Evolutionary conservation across 148 eudicot species (phyloP).

Genomic region (Silene latifolia): DNA sequence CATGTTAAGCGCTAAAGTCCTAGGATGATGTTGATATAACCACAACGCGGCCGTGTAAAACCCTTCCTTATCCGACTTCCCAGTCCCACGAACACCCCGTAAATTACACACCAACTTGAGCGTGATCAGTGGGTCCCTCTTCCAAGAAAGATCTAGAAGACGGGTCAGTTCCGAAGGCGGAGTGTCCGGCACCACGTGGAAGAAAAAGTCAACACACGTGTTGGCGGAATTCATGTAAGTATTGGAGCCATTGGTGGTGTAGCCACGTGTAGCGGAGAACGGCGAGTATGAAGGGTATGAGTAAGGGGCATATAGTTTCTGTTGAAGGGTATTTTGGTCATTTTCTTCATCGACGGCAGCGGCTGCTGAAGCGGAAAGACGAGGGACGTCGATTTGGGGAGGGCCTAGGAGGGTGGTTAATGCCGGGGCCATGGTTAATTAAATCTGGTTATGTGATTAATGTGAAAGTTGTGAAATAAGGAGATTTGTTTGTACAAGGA

Average conservation of each 20-base stretch:
- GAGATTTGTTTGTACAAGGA: too few species aligned
- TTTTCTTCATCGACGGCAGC: neutral
- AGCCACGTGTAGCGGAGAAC: neutral
- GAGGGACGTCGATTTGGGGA: conserved; percentile 5
- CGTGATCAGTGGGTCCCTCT: conserved; percentile 7
- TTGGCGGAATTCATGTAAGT: conserved; percentile 6
- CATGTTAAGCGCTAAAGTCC: conserved; percentile 8
- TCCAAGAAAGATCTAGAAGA: neutral
- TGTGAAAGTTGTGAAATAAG: neutral
- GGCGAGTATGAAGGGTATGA: neutral
- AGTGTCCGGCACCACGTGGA: conserved; percentile 6
- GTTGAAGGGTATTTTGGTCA: neutral
- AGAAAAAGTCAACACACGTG: conserved; percentile 16
- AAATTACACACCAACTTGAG: conserved; percentile 13
- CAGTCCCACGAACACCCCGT: too few species aligned
- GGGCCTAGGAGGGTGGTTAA: conserved; percentile 9
- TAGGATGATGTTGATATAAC: conserved; percentile 9
- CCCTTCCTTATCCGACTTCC: conserved; percentile 17
- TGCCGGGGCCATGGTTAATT: neutral
- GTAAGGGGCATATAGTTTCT: neutral
- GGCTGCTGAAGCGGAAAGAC: neutral
- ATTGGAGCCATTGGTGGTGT: neutral
- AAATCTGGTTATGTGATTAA: too few species aligned
- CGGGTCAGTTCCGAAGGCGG: neutral
- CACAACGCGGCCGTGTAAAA: conserved; percentile 17